Base-by-base conservation (phyloP, 768 basidiomycete genomes). In the Collybia sp. region DNA sequence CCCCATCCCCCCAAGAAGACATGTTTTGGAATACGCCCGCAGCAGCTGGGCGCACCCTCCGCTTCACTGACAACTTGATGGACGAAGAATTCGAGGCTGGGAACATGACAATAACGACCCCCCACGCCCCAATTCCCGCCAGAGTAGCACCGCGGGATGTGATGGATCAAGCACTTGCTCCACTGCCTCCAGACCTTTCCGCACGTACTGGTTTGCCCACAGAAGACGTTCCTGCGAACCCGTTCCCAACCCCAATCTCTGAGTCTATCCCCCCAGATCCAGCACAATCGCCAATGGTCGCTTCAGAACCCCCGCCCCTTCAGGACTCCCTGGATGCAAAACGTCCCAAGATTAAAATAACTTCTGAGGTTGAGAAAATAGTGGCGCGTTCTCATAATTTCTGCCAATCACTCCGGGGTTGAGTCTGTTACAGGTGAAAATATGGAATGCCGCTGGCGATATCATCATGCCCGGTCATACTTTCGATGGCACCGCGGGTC, bases 391-490 rank as follows among this genome's bases (percentile, higher is more conserved):
- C 41, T 45, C 13, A 25, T 31, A 42, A 30, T 31, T 46, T 12
- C 39, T 11, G 40, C 25, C 19, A n/a, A 46, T 3, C 5, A n/a
- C 20, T 40, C n/a, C 37, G 15, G 33, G 40, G 48, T 41, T 39
- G 13, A 2, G 20, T 17, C n/a, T 13, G 49, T 43, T 33, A 6
- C 52, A 90, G 88, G 58, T 72, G 19, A 87, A 80, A 56, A 83
- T 91, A 51, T 86, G 85, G 84, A 49, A 68, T 10, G 77, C 81
- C 9, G 68, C 82, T 10, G 78, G 82, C 15, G 85, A 88, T 38
- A 66, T 81, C 31, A 70, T 89, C 13, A 74, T 78, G 66, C 78
- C 80, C 13, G 77, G 77, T 12, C 67, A 77, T 53, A 53, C 61
- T 9, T 76, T 68, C 52, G 59, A 68, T 42, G 50, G n/a, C 10